These are phyloP conservation scores for Penicillium desertorum DNA, from an alignment of 495 filamentous ascomycete species.

Conservation along the genomic window DNA sequence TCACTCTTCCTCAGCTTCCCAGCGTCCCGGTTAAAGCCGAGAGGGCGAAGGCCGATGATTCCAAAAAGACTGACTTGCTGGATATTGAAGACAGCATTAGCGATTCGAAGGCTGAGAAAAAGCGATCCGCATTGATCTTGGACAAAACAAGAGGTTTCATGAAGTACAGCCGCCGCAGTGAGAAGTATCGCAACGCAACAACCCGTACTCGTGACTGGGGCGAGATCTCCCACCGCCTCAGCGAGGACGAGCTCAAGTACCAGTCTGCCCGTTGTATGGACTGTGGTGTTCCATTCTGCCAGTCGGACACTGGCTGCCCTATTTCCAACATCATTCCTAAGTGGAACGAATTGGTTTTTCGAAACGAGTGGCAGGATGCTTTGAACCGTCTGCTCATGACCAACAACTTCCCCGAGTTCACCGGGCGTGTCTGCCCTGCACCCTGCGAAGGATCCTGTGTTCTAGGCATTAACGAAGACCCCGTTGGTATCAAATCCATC, in stretches of 20 bases:
- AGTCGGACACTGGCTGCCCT: conserved; percentile 94
- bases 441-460: conserved; percentile 98
- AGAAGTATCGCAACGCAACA: conserved; percentile 90
- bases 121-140: conserved; percentile 85
- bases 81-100: conserved; percentile 95
- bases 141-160: conserved; percentile 99
- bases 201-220: conserved; percentile 93
- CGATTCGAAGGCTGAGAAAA: conserved; percentile 86
- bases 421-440: conserved; percentile 95
- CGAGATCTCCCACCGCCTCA: conserved; percentile 83
- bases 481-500: conserved; percentile 98
- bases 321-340: conserved; percentile 99
- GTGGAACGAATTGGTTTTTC: conserved; percentile 95
- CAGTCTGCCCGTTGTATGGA: conserved; percentile 99
- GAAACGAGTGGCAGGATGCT: conserved; percentile 92
- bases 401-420: conserved; percentile 99
- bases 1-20: conserved; percentile 75
- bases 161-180: conserved; percentile 92
- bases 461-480: conserved; percentile 97
- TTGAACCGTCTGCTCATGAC: conserved; percentile 96
- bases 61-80: conserved; percentile 78
- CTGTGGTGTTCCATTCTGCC: conserved; percentile 99
- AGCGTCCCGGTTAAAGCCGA: conserved; percentile 54
- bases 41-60: conserved; percentile 59
- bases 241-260: conserved; percentile 97